Conservation (phyloP, 139 green algal species). For the Coelastrella sp. region DNA sequence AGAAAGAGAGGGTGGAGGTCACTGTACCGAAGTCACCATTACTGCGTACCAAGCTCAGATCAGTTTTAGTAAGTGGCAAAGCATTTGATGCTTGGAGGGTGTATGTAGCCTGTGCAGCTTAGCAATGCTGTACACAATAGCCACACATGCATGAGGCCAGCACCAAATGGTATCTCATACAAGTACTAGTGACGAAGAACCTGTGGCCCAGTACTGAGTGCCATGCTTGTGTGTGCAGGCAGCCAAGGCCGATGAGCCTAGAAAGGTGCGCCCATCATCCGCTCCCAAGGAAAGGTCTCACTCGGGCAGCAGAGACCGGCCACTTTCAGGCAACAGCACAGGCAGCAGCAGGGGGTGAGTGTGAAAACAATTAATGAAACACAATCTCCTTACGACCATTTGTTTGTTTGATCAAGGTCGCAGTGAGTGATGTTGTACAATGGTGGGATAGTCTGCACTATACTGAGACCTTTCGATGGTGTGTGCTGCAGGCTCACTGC, state of each 20-base stretch:
- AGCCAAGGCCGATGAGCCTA: neutral
- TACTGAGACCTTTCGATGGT: no score
- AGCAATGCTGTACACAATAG: neutral
- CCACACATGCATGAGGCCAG: neutral
- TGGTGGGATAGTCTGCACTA: no score
- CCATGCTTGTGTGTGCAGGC: neutral
- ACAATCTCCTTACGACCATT: no score
- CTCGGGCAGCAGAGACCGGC: neutral
- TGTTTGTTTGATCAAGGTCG: no score
- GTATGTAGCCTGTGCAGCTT: neutral
- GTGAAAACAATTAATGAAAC: no score
- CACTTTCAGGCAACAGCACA: neutral
- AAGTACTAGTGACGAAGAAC: no score
- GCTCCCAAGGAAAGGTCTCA: neutral
- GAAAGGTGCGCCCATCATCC: neutral
- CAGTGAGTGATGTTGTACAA: no score
- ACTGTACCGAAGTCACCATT: slow-evolving; percentile 50
- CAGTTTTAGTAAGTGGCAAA: slow-evolving; percentile 29
- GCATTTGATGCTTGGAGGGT: no score
- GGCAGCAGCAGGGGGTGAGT: neutral
- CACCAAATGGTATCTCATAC: no score
- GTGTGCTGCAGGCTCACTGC: no score
- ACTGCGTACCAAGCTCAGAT: slow-evolving; percentile 59
- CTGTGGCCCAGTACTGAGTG: no score
- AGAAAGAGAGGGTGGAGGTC: slow-evolving; percentile 19